Base-by-base conservation (phyloP, 257 asterid genomes). In the Solanum lignicaule region DNA sequence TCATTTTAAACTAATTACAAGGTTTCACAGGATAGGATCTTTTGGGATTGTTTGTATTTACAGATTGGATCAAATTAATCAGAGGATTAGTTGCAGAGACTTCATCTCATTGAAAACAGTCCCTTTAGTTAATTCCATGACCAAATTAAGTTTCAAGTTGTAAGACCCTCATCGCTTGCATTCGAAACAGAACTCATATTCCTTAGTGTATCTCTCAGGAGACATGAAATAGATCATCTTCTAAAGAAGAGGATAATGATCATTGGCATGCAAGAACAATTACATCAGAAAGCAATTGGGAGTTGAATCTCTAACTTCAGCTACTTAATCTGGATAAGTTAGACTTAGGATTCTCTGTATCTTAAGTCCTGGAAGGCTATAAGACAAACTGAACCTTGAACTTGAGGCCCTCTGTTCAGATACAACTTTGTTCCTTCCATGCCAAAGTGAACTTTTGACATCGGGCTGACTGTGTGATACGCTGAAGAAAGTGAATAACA, bases 401-500 rank as follows among this genome's bases (percentile, higher is more conserved):
- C 92, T 91, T 83, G 93, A 93, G 29, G 97, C 92, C 90, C 94
- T 90, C 87, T 92, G 94, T 88, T 95, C 99, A 88, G 93, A 90
- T 87, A 92, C 90, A 87, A 87, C 94, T 90, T 95, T 94, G 92
- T 94, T 94, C 91, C 91, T 92, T 92, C 93, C 89, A 84, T 91
- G 93, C 89, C 98, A 94, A 90, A 93, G 93, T 39, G 97, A 88
- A 91, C 93, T 90, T 76, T 98, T 93, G 83, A 93, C 89, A 90
- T 93, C 91, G 75, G 98, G 98, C 89, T 92, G 95, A 84, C 97
- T 95, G 88, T 91, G 94, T 13, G 95, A 91, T 87, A 90, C 89
- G 90, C 99, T 96, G 95, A 87, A 90, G 29, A 87, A 85, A 92
- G 90, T 39, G 89, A 60, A 91, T 74, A 36, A 74, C 83, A 74